Evolutionary conservation across 75 land plant genomes (phyloP).

Genomic region (Ceratopteris richardii): DNA sequence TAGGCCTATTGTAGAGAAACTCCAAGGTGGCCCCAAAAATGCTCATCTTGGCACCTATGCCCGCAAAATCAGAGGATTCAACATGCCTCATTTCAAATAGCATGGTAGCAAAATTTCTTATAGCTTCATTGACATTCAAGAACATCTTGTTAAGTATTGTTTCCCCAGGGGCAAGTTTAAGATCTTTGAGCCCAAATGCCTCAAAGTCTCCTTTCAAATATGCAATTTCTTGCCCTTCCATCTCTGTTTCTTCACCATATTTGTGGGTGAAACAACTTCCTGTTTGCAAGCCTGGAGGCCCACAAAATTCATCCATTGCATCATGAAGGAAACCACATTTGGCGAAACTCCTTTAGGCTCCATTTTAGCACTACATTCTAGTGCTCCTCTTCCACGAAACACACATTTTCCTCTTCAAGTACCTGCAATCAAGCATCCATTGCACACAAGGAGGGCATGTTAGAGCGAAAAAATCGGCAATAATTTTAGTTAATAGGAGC

Average conservation of each 20-base stretch:
- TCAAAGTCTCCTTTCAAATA: neutral
- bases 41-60: conserved; percentile 85
- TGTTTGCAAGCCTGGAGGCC: conserved; percentile 14
- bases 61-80: conserved; percentile 71
- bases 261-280: neutral
- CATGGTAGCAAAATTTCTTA: conserved; percentile 69
- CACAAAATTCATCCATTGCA: conserved; percentile 73
- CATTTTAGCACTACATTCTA: no score
- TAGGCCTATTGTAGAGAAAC: conserved; percentile 86
- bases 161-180: conserved; percentile 22
- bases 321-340: conserved; percentile 78
- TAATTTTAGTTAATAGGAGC: no score
- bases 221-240: conserved; percentile 11
- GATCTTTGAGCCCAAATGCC: conserved; percentile 6
- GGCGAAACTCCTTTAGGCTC: no score
- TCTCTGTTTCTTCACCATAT: neutral
- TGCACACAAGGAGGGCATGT: no score
- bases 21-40: conserved; percentile 88
- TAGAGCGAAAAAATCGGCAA: no score
- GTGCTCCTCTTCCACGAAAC: no score
- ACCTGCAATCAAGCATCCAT: no score
- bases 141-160: conserved; percentile 30
- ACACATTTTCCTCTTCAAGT: no score
- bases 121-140: conserved; percentile 42
- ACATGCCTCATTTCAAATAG: conserved; percentile 52